These are phyloP conservation scores for Coccomyxa sp. DNA, from an alignment of 139 green algal genomes.

Conservation along the genomic window DNA sequence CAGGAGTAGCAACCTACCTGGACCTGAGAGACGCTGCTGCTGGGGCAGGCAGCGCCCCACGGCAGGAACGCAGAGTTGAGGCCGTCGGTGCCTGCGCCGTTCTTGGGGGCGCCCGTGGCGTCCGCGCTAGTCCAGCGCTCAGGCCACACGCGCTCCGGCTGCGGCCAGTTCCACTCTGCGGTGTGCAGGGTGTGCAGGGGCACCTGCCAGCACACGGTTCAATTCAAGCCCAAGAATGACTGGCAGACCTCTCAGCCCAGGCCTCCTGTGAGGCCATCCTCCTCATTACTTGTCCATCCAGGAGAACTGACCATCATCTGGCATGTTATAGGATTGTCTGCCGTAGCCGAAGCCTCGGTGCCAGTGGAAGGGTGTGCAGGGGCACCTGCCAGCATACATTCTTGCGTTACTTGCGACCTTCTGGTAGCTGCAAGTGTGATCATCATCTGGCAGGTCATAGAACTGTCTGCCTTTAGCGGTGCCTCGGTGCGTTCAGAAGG, in stretches of 20 bases:
- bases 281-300: no score
- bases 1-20: not conserved
- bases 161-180: not conserved
- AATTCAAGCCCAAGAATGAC: no score
- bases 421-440: no score
- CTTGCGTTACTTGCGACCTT: no score
- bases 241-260: no score
- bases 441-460: no score
- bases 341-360: no score
- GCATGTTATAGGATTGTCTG: no score
- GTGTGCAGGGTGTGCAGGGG: not conserved
- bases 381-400: no score
- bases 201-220: no score
- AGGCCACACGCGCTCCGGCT: not conserved
- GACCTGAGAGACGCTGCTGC: not conserved
- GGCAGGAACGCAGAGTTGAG: not conserved
- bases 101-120: not conserved
- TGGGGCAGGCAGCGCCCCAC: not conserved
- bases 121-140: not conserved
- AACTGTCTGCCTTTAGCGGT: not conserved
- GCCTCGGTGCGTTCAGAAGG: not conserved
- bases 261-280: no score
- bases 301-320: no score
- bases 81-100: not conserved
- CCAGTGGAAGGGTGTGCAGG: not conserved